phyloP scores from a whole-genome alignment of 2,329 filamentous ascomycete species.

The Alternaria ethzedia region DNA sequence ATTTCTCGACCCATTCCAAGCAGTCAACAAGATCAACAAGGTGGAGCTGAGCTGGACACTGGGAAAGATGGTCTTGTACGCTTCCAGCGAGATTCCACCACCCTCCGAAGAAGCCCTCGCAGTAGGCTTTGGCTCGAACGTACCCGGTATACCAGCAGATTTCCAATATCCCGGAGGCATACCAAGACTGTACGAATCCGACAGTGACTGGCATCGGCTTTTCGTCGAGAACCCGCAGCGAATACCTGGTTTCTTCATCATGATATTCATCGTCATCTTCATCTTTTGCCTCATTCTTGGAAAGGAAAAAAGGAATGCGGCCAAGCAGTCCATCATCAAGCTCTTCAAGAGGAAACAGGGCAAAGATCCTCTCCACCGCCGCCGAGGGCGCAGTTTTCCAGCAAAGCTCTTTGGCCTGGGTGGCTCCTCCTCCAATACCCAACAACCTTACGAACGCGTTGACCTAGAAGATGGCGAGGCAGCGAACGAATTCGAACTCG shows the following conservation, averaged over 20 bases:
- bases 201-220: conserved; percentile 63
- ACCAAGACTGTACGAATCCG: conserved; percentile 57
- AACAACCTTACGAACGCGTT: conserved; percentile 75
- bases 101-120: conserved; percentile 67
- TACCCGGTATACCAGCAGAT: conserved; percentile 69
- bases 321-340: conserved; percentile 64
- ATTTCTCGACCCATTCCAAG: conserved; percentile 85
- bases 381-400: conserved; percentile 46
- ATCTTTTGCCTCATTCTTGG: conserved; percentile 78
- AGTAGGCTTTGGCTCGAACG: conserved; percentile 92
- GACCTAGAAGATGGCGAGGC: conserved; percentile 72
- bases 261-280: conserved; percentile 74
- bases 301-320: conserved; percentile 70
- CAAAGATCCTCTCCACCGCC: conserved; percentile 42
- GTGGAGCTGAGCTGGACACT: conserved; percentile 97
- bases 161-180: conserved; percentile 78
- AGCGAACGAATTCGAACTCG: conserved; percentile 75
- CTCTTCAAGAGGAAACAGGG: conserved; percentile 52
- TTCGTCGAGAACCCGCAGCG: conserved; percentile 70
- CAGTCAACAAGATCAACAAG: conserved; percentile 88
- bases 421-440: conserved; percentile 49
- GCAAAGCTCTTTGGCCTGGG: conserved; percentile 67
- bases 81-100: conserved; percentile 83
- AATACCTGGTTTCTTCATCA: conserved; percentile 76
- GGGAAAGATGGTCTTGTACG: conserved; percentile 95